phyloP scores from a whole-genome alignment of 75 land plant genomes.

The Sequoiadendron giganteum region DNA sequence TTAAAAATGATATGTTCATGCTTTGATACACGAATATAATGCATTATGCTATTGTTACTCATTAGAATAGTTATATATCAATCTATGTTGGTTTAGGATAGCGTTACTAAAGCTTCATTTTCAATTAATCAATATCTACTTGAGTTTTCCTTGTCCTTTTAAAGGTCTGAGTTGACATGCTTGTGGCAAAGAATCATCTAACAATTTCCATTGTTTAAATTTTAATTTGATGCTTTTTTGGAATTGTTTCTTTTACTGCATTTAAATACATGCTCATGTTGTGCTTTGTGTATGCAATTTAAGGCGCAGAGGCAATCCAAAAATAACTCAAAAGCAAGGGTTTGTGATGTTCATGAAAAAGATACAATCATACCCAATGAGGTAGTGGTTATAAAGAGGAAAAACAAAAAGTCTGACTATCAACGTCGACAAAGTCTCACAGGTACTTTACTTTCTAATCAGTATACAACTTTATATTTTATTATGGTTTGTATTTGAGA shows the following conservation, averaged over 20 bases:
- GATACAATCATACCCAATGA: not conserved
- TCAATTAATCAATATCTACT: not conserved
- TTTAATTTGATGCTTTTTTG: not conserved
- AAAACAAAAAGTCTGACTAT: not conserved
- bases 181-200: not conserved
- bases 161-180: not conserved
- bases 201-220: not conserved
- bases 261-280: not conserved
- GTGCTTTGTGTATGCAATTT: not conserved
- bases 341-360: not conserved
- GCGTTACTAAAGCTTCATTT: not conserved
- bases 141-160: not conserved
- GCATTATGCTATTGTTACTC: not conserved
- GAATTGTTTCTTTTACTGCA: not conserved
- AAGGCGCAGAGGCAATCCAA: not conserved
- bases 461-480: not conserved
- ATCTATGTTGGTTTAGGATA: not conserved
- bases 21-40: not conserved
- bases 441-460: not conserved
- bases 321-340: not conserved
- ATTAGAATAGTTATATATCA: not conserved
- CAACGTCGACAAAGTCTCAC: slow-evolving; percentile 14
- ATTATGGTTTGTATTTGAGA: not conserved
- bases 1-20: not conserved
- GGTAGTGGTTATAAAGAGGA: not conserved